Conservation (phyloP, 495 filamentous ascomycete genomes). For the Daldinia childiae region DNA sequence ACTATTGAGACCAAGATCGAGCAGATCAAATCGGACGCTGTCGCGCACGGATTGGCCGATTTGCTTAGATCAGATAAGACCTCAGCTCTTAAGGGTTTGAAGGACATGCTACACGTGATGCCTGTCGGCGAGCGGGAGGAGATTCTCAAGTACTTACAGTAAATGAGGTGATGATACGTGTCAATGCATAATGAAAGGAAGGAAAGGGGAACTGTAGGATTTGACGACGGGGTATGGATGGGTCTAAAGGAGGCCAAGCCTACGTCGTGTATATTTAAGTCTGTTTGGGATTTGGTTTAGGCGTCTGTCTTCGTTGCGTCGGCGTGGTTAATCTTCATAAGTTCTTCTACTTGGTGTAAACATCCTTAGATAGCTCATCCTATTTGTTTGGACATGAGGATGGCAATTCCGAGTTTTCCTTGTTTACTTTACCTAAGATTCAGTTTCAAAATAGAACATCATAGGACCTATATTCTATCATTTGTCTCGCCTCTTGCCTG, state of each 20-base stretch:
- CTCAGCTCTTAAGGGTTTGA: slow-evolving; percentile 82
- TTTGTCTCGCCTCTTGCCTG: too few relatives aligned
- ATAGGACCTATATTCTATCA: too few relatives aligned
- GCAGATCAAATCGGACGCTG: slow-evolving; percentile 74
- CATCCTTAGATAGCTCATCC: background rate
- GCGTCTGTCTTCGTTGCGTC: background rate
- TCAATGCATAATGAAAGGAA: background rate
- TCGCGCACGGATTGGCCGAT: slow-evolving; percentile 80
- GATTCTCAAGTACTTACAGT: slow-evolving; percentile 75
- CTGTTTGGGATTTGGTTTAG: background rate
- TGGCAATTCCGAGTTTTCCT: background rate
- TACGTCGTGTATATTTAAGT: slow-evolving; percentile 4
- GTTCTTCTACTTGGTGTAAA: background rate
- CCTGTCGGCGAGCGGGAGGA: slow-evolving; percentile 88
- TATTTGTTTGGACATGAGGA: background rate
- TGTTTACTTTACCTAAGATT: too few relatives aligned
- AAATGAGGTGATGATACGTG: slow-evolving; percentile 17
- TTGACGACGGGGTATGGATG: background rate
- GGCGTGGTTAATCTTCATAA: background rate
- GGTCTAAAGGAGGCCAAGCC: background rate
- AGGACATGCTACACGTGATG: slow-evolving; percentile 84
- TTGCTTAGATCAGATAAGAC: slow-evolving; percentile 71
- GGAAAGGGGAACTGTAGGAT: background rate
- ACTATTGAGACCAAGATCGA: slow-evolving; percentile 81
- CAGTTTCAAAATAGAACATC: too few relatives aligned